phyloP scores from a whole-genome alignment of 192 early-diverging fungal species.

The Backusella sp. region DNA sequence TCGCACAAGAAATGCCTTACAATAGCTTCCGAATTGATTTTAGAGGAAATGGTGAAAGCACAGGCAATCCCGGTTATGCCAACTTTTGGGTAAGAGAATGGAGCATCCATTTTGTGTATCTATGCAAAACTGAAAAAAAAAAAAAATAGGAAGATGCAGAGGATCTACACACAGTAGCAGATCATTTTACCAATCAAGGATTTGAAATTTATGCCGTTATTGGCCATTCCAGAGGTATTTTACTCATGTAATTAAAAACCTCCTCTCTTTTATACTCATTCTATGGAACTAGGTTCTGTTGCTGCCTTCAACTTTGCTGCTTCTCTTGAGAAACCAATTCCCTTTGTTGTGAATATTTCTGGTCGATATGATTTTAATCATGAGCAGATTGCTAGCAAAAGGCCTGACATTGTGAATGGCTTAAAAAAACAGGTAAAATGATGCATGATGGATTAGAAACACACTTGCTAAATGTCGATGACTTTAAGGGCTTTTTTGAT shows the following conservation, averaged over 20 bases:
- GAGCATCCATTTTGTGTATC: neutral
- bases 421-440: neutral
- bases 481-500: slow-evolving; percentile 30
- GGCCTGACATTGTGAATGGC: neutral
- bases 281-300: neutral
- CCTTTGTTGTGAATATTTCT: slow-evolving; percentile 1
- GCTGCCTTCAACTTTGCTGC: neutral
- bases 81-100: neutral
- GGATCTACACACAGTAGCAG: neutral
- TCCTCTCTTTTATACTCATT: neutral
- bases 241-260: neutral
- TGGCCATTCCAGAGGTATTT: slow-evolving; percentile 8
- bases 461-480: neutral
- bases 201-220: slow-evolving; percentile 1
- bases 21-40: slow-evolving; percentile 41
- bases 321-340: neutral
- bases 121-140: neutral
- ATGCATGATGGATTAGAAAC: neutral
- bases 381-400: neutral
- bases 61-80: slow-evolving; percentile 23
- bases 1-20: slow-evolving; percentile 36
- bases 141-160: slow-evolving; percentile 6
- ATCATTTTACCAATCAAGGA: neutral
- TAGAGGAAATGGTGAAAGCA: slow-evolving; percentile 39
- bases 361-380: slow-evolving; percentile 9